phyloP scores from a whole-genome alignment of 306 rosid genomes.

The Cyamopsis tetragonoloba region DNA sequence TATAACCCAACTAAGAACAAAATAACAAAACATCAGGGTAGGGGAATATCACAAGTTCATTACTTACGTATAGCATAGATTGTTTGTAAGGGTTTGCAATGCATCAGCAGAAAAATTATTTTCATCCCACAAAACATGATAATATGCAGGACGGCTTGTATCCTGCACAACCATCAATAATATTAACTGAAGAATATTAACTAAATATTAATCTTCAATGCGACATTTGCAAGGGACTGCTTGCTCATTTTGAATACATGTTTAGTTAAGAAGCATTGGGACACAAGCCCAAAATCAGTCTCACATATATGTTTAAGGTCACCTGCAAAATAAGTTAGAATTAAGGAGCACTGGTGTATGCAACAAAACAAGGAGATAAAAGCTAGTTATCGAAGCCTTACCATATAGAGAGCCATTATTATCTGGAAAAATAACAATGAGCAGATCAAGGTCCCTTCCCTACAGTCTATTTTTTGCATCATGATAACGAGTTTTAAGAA shows the following conservation, averaged over 20 bases:
- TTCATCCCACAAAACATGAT: conserved; percentile 96
- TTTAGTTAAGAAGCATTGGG: conserved; percentile 89
- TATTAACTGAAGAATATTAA: no score
- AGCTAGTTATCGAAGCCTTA: conserved; percentile 5
- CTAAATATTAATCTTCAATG: conserved; percentile 88
- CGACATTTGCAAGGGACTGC: conserved; percentile 91
- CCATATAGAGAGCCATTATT: conserved; percentile 96
- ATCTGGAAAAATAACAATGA: conserved; percentile 88
- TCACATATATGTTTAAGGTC: conserved; percentile 89
- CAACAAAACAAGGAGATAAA: not conserved
- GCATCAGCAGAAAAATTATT: conserved; percentile 91
- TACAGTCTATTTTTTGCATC: conserved; percentile 66
- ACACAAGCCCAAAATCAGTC: conserved; percentile 92
- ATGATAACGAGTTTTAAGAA: conserved; percentile 63
- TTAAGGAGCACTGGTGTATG: no score
- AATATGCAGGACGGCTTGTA: conserved; percentile 96
- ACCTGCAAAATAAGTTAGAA: conserved; percentile 66
- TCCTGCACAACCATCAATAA: conserved; percentile 46
- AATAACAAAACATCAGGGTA: no score
- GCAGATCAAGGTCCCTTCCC: conserved; percentile 77
- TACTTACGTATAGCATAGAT: conserved; percentile 96
- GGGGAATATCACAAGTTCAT: no score
- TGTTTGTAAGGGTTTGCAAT: conserved; percentile 73
- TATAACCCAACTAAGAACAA: no score
- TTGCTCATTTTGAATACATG: conserved; percentile 83